A percentile compares a stretch with the other conserved stretches of the same genome.
Evolutionary conservation across 768 basidiomycete species (phyloP).

Genomic region (Lactarius deliciosus): DNA sequence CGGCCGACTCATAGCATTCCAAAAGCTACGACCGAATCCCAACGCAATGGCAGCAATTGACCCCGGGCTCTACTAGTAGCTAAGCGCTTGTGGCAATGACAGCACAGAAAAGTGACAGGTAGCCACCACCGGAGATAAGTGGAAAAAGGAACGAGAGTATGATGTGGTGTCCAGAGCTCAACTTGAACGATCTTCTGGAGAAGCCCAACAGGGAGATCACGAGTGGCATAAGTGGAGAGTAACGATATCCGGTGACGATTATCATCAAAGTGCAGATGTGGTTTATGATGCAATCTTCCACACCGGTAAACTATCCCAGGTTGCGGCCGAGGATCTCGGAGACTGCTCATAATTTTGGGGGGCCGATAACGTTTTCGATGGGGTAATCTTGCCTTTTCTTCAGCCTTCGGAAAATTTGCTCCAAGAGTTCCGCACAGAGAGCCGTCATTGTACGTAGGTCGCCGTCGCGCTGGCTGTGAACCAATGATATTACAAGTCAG

Average conservation of each 20-base stretch:
- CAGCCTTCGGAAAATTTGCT: not conserved
- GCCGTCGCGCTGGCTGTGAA: not conserved
- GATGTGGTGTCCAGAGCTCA: not conserved
- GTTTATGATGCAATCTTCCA: not conserved
- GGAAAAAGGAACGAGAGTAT: not conserved
- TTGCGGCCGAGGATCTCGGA: conserved; percentile 8
- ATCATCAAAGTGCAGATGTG: not conserved
- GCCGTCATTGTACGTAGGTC: not conserved
- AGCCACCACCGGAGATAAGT: not conserved
- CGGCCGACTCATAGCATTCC: not conserved
- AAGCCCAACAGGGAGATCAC: not conserved
- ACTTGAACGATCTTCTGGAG: not conserved
- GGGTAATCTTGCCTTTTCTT: not conserved
- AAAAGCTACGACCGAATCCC: not conserved
- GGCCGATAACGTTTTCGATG: not conserved
- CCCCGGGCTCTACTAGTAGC: not conserved
- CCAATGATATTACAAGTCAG: not conserved
- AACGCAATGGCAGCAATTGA: not conserved
- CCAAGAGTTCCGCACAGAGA: not conserved
- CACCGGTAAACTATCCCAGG: not conserved
- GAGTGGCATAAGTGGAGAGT: not conserved
- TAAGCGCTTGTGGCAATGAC: not conserved
- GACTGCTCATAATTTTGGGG: not conserved
- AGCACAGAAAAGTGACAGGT: not conserved
- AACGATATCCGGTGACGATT: not conserved